Evolutionary conservation across 495 filamentous ascomycete genomes (phyloP), one percentile per base, ranked within the genome.

Genomic region (Aspergillus kassunensis): DNA sequence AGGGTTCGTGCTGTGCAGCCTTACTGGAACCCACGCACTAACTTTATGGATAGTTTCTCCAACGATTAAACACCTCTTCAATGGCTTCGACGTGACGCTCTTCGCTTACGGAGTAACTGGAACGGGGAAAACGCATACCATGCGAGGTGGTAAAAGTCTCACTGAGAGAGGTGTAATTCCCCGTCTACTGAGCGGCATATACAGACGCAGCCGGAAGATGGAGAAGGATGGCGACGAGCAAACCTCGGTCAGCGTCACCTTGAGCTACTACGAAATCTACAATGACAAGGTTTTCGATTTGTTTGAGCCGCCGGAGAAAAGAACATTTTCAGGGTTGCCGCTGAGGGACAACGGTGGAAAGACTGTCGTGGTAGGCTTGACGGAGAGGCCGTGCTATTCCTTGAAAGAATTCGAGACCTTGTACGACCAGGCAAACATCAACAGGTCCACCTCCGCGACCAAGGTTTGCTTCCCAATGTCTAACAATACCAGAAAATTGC

Each of bases 181-280:
- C 4, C 72, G 93, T 47, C 73, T 98, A 34, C 77, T 98, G 7
- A 95, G 90, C 58, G 83, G 80, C 56, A 88, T 97, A 48, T 97
- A 93, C 60, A 80, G 92, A 49, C 75, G 87, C 30, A 85, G 85
- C 34, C 85, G 88, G 60, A 97, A 96, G 73, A 84, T 96, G 5
- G 82, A 85, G 51, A 96, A 93, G 64, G 91, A 97, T 56, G 83
- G 84, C 37, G 77, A 78, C 7, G 91, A 86, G 2, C 80, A 81
- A 34, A 93, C 84, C 0, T 77, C 73, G 2, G 90, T 95, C 35
- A 73, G 80, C 29, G 90, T 96, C 8, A 78, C 83, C 12, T 81
- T 98, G 60, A 92, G 87, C 33, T 98, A 98, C 71, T 98, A 96
- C 71, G 93, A 98, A 61, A 97, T 98, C 46, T 98, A 98, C 71